These are phyloP conservation scores for Hypoxylon intermedium DNA, from an alignment of 495 filamentous ascomycete species.

Conservation along the genomic window DNA sequence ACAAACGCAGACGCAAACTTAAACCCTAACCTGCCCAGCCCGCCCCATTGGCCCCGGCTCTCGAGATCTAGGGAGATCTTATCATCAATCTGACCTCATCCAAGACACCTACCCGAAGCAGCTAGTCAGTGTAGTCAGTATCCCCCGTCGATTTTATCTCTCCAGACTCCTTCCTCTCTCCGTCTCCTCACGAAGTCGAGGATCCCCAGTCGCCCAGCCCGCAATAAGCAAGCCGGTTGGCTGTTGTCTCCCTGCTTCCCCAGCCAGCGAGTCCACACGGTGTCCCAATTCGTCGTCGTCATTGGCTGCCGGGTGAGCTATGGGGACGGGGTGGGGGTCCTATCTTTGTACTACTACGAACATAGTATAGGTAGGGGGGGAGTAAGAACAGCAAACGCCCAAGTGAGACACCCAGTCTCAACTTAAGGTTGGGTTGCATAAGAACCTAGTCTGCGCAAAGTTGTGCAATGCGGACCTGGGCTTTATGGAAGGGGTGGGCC, in stretches of 20 bases:
- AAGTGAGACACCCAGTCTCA: conserved; percentile 24
- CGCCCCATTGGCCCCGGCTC: not conserved
- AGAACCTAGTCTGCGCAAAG: conserved; percentile 20
- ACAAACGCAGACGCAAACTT: not conserved
- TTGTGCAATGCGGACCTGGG: conserved; percentile 9
- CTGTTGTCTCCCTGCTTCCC: conserved; percentile 2
- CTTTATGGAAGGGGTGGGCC: not conserved
- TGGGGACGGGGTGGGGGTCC: conserved; percentile 20
- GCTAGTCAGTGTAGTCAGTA: conserved; percentile 31
- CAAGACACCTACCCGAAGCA: conserved; percentile 26
- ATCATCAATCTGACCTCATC: conserved; percentile 31
- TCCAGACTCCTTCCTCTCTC: not conserved
- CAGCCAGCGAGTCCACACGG: conserved; percentile 19
- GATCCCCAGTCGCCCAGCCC: conserved; percentile 11
- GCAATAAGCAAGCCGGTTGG: conserved; percentile 14
- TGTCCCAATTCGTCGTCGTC: conserved; percentile 5
- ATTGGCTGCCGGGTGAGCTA: conserved; percentile 15
- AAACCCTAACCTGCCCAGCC: conserved; percentile 7
- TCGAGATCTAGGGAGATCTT: too few species aligned
- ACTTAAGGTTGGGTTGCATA: not conserved
- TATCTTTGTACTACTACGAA: too few species aligned
- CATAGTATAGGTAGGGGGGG: too few species aligned
- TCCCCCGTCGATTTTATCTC: conserved; percentile 22
- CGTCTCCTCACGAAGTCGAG: too few species aligned
- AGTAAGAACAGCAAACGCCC: conserved; percentile 7